phyloP scores from a whole-genome alignment of 495 filamentous ascomycete species.

The Venustampulla echinocandica region DNA sequence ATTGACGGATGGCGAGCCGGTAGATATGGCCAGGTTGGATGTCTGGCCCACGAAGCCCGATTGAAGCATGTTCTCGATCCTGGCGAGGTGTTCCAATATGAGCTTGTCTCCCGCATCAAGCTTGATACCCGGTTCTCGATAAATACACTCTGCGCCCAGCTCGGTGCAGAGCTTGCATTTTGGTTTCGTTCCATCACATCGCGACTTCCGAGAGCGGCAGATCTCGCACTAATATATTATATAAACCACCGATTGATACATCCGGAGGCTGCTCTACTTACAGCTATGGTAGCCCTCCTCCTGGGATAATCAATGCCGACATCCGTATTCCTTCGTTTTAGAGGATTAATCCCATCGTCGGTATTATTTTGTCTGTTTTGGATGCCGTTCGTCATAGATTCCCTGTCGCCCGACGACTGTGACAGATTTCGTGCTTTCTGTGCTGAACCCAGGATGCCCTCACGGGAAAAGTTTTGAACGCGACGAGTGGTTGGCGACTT shows the following conservation, averaged over 20 bases:
- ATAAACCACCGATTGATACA: slow-evolving; percentile 5
- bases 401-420: slow-evolving; percentile 37
- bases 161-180: slow-evolving; percentile 79
- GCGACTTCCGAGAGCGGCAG: slow-evolving; percentile 72
- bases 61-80: slow-evolving; percentile 71
- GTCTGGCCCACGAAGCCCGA: slow-evolving; percentile 47
- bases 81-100: slow-evolving; percentile 65
- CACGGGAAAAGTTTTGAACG: slow-evolving; percentile 42
- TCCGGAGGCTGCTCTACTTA: slow-evolving; percentile 36
- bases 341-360: slow-evolving; percentile 44
- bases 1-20: slow-evolving; percentile 60
- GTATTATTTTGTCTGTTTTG: slow-evolving; percentile 31
- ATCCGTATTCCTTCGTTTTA: slow-evolving; percentile 58
- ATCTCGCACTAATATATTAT: slow-evolving; percentile 60
- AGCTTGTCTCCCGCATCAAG: slow-evolving; percentile 79
- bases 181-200: slow-evolving; percentile 74
- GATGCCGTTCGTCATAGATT: slow-evolving; percentile 29
- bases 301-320: slow-evolving; percentile 59
- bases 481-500: slow-evolving; percentile 43
- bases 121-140: slow-evolving; percentile 80
- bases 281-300: slow-evolving; percentile 63
- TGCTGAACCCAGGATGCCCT: slow-evolving; percentile 49
- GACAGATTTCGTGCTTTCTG: slow-evolving; percentile 47
- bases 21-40: slow-evolving; percentile 38
- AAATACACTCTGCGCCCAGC: slow-evolving; percentile 73